Evolutionary conservation across 2,329 filamentous ascomycete species (phyloP).

Genomic region (Arthrocladium fulminans): DNA sequence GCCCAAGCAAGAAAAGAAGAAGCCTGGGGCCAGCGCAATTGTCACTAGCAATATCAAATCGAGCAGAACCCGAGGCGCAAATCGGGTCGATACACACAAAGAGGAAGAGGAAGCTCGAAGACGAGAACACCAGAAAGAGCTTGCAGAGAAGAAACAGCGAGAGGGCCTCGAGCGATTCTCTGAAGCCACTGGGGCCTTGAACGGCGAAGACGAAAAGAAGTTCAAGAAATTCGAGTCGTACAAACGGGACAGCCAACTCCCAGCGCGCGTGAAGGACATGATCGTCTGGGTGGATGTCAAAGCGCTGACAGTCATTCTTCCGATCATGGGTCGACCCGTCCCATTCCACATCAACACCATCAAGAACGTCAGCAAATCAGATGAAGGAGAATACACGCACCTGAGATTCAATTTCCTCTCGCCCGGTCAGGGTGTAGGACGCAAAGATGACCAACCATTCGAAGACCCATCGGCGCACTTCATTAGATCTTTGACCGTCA

Average conservation of each 20-base stretch:
- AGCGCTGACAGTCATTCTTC: constrained; percentile 80
- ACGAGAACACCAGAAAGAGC: constrained; percentile 84
- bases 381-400: constrained; percentile 89
- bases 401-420: constrained; percentile 95
- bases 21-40: constrained; percentile 75
- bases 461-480: constrained; percentile 95
- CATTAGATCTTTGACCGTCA: constrained; percentile 87
- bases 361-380: constrained; percentile 97
- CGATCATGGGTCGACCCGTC: constrained; percentile 94
- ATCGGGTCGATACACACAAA: constrained; percentile 77
- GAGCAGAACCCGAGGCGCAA: constrained; percentile 72
- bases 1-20: constrained; percentile 79
- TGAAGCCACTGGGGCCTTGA: constrained; percentile 72
- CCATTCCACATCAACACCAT: constrained; percentile 98
- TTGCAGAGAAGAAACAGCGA: constrained; percentile 76
- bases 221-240: constrained; percentile 99
- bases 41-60: constrained; percentile 93
- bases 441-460: constrained; percentile 96
- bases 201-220: constrained; percentile 90
- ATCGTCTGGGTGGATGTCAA: constrained; percentile 86
- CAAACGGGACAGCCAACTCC: constrained; percentile 93
- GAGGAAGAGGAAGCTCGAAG: constrained; percentile 67
- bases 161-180: constrained; percentile 79
- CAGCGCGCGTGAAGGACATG: constrained; percentile 70
- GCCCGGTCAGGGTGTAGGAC: constrained; percentile 89